Base-by-base conservation (phyloP, 1,284 basidiomycete genomes). In the Cutaneotrichosporon sp. region DNA sequence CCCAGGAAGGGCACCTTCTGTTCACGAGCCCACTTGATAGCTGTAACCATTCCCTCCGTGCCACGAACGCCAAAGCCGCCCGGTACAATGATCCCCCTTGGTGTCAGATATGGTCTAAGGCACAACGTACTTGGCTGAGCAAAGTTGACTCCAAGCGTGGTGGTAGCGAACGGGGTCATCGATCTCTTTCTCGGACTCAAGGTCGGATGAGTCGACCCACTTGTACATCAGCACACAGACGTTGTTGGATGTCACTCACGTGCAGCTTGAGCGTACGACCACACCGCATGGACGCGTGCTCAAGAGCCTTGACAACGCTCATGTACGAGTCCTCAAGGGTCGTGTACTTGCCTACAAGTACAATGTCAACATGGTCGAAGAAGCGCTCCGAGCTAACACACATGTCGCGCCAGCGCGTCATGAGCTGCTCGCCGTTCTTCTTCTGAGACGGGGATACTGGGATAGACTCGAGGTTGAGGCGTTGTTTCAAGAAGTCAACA, bases 301-400 rank as follows among this genome's bases (percentile, higher is more conserved):
- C 94, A 37, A 99, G 81, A 24, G 96, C 84, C 79, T 99, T 99
- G 70, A 87, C 87, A 49, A 99, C 96, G 32, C 88, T 92, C 89
- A 97, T 97, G 76, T 99, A 99, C 32, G 92, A 97, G 75, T 99
- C 94, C 74, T 94, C 89, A 47, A 98, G 79, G 56, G 92, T 86
- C 6, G 92, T 97, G 78, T 99, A 99, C 77, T 99, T 99, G 47
- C 94, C 94, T 19, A 99, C 91, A 33, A 99, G 79, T 19, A 89
- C 91, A 57, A 99, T 90, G 43, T 84, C 84, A 34, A 97, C 91
- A 22, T 82, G 81, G 65, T 97, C 93, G 72, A 88, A 93, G n/a
- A 90, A 78, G 32, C 92, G 85, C 71, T 97, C 94, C 72, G 92
- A 87, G 17, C 89, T 81, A 60, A 84, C 79, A 14, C 91, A 97